Conservation (phyloP, 768 basidiomycete genomes). For the Podaxis rugospora region DNA sequence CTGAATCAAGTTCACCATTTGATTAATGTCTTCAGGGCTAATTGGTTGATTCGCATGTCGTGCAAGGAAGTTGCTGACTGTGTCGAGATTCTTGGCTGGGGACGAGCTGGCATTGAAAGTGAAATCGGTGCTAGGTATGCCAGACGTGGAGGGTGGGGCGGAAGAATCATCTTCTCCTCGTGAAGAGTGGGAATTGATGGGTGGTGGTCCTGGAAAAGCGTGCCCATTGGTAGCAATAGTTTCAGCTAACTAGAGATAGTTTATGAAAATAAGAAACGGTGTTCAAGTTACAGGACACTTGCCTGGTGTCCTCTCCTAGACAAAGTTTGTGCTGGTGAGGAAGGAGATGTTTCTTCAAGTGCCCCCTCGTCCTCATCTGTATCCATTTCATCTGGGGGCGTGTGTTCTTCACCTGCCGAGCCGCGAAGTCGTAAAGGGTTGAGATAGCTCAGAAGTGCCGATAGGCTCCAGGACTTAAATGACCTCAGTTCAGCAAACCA, state of each 20-base stretch:
- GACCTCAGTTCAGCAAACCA: conserved; percentile 12
- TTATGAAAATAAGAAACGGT: neutral
- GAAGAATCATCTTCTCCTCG: conserved; percentile 6
- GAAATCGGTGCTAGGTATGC: conserved; percentile 4
- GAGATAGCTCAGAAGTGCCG: conserved; percentile 43
- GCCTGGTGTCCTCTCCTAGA: conserved; percentile 16
- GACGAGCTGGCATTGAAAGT: conserved; percentile 8
- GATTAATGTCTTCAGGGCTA: conserved; percentile 48
- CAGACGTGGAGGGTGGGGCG: neutral
- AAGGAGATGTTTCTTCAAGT: neutral
- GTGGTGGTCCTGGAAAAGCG: conserved; percentile 3
- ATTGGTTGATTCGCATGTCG: conserved; percentile 44
- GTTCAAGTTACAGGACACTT: conserved; percentile 7
- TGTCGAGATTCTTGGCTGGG: conserved; percentile 41
- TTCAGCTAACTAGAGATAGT: neutral
- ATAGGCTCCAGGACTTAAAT: conserved; percentile 45
- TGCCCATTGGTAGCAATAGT: neutral
- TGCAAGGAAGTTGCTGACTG: conserved; percentile 43
- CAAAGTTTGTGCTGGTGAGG: conserved; percentile 7
- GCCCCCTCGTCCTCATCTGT: conserved; percentile 18
- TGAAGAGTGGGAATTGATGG: conserved; percentile 8
- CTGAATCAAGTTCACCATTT: conserved; percentile 51
- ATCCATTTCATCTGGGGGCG: neutral
- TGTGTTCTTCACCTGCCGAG: conserved; percentile 16
- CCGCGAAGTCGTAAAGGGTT: conserved; percentile 41